These are phyloP conservation scores for Antrodiella citrinella DNA, from an alignment of 768 basidiomycete species.

Conservation along the genomic window DNA sequence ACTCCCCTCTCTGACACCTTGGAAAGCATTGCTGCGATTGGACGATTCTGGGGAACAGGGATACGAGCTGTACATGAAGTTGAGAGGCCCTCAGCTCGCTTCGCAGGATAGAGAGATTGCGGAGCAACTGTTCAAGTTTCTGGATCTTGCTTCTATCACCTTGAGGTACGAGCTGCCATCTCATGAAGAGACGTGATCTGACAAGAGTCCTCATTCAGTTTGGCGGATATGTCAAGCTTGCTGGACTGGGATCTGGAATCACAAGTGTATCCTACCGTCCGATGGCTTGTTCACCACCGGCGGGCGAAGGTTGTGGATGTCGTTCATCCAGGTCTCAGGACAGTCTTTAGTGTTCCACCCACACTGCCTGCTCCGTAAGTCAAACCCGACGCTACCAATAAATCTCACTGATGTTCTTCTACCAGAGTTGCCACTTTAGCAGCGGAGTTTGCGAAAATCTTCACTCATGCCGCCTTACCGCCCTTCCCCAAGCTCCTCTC, in stretches of 20 bases:
- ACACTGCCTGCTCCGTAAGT: constrained; percentile 56
- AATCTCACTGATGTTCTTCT: background rate
- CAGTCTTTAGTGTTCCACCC: constrained; percentile 69
- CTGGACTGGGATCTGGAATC: constrained; percentile 79
- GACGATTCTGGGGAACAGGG: constrained; percentile 46
- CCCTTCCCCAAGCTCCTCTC: constrained; percentile 69
- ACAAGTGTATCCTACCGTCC: constrained; percentile 84
- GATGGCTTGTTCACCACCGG: constrained; percentile 86
- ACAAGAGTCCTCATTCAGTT: constrained; percentile 32
- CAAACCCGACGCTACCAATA: background rate
- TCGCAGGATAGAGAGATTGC: constrained; percentile 61
- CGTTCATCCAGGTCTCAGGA: constrained; percentile 72
- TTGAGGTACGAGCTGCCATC: constrained; percentile 50
- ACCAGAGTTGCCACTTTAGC: constrained; percentile 46
- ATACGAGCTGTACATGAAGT: constrained; percentile 51
- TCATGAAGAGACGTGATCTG: too few relatives aligned
- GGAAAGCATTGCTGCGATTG: constrained; percentile 84
- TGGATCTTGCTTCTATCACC: constrained; percentile 65
- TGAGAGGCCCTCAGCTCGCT: constrained; percentile 49
- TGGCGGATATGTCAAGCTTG: constrained; percentile 72
- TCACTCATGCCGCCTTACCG: constrained; percentile 52
- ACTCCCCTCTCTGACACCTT: constrained; percentile 70
- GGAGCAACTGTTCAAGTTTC: constrained; percentile 65
- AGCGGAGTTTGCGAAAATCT: constrained; percentile 51
- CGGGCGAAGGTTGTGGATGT: constrained; percentile 86